Evolutionary conservation across 345 rosid genomes (phyloP), one percentile per base, ranked within the genome.

Genomic region (Moringa oleifera): DNA sequence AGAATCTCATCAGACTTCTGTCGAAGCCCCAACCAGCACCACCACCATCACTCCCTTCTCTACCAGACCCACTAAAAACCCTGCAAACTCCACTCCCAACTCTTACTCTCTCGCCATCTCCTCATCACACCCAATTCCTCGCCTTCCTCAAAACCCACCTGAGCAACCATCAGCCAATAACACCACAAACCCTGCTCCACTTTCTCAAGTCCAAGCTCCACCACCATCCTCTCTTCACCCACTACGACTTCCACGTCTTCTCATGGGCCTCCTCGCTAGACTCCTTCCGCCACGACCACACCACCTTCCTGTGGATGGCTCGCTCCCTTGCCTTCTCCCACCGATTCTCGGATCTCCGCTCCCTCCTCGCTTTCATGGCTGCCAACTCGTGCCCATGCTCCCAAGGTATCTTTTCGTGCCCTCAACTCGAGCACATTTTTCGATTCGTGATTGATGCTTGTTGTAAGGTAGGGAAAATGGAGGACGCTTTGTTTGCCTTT

Each of bases 401-500:
- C 17, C 83, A 84, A 51, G 95, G 95, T 62, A 92, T 89, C 73
- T 92, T 92, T 81, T 87, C 91, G 61, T 92, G 98, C 65, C 88
- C 91, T 6, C 61, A 80, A 51, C 76, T 81, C 23, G 95, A 89
- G 55, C 73, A 87, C 25, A 78, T 87, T 53, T 89, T 84, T 61
- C 75, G 67, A 2, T 74, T 80, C 64, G 77, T 80, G 41, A 63
- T 87, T 20, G 85, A 78, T 58, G 79, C 91, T 3, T 74, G 68
- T 56, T 80, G 89, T 62, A 80, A 78, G 64, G 83, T 83, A 57
- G 75, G 85, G 74, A 89, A 79, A 62, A 66, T 84, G 75, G 75
- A 75, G 47, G 80, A 78, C 47, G 93, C 85, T 0, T 22, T 79
- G 60, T 61, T 54, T 68, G 86, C 81, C 20, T 92, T 92, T 54